These are phyloP conservation scores for Alternaria ethzedia DNA, from an alignment of 2,329 filamentous ascomycete genomes.

Conservation along the genomic window DNA sequence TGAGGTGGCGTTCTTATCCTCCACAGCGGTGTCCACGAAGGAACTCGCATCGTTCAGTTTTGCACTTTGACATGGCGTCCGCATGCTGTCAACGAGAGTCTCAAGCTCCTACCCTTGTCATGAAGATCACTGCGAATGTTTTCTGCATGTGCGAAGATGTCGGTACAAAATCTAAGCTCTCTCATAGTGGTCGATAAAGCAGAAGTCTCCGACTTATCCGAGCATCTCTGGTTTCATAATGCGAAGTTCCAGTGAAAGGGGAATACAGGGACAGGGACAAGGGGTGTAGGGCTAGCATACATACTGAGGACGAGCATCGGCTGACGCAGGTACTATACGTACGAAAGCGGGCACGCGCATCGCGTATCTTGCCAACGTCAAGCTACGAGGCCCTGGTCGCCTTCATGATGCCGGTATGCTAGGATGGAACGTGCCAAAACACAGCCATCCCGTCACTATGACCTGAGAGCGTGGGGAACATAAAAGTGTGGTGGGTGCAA, in stretches of 20 bases:
- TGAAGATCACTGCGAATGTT: not conserved
- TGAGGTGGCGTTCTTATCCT: not conserved
- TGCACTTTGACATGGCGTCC: too few species aligned
- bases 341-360: not conserved
- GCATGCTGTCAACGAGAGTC: not conserved
- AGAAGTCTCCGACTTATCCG: not conserved
- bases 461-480: not conserved
- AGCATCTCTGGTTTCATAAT: not conserved
- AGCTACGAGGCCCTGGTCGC: not conserved
- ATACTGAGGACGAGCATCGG: not conserved
- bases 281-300: not conserved
- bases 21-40: not conserved
- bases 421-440: not conserved
- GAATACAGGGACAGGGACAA: not conserved
- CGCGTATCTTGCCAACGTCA: not conserved
- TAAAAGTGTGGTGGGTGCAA: not conserved
- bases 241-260: not conserved
- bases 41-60: not conserved
- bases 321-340: not conserved
- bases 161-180: not conserved
- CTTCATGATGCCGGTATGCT: not conserved
- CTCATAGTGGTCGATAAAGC: not conserved
- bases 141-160: not conserved
- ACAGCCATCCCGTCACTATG: not conserved
- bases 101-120: not conserved